A percentile compares a stretch with the other conserved stretches of the same genome.
These are phyloP conservation scores for Fragilaria crotonensis DNA, from an alignment of 108 stramenopile species.

Conservation along the genomic window DNA sequence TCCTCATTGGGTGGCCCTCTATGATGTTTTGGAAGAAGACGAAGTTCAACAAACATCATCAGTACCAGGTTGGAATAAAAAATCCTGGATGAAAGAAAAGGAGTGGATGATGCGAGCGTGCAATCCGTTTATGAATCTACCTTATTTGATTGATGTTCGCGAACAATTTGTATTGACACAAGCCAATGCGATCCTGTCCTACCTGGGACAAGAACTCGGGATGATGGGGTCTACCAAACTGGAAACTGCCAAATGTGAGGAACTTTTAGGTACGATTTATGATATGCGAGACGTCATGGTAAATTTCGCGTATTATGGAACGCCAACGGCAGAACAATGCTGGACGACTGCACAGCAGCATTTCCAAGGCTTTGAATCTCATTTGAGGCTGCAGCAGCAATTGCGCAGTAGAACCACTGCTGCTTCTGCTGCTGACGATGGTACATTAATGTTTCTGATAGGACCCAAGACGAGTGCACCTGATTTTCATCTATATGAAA, in stretches of 20 bases:
- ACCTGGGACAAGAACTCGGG: slow-evolving; percentile 23
- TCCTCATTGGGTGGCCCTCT: slow-evolving; percentile 9
- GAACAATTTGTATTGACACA: slow-evolving; percentile 17
- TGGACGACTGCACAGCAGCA: not conserved
- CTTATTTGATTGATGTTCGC: slow-evolving; percentile 21
- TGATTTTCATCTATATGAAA: slow-evolving; percentile 34
- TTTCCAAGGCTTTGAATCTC: slow-evolving; percentile 18
- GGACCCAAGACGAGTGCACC: slow-evolving; percentile 19
- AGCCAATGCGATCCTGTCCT: slow-evolving; percentile 31
- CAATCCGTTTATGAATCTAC: slow-evolving; percentile 29
- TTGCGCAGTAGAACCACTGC: too few relatives aligned
- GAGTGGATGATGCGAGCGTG: slow-evolving; percentile 7
- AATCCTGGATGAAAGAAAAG: slow-evolving; percentile 10
- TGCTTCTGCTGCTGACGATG: not conserved
- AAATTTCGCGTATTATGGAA: slow-evolving; percentile 16
- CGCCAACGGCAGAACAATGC: not conserved
- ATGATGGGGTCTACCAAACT: slow-evolving; percentile 9
- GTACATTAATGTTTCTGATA: slow-evolving; percentile 6
- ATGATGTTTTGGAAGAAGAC: slow-evolving; percentile 21
- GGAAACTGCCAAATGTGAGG: slow-evolving; percentile 16
- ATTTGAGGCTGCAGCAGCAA: slow-evolving; percentile 2
- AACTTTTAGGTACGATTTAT: slow-evolving; percentile 22
- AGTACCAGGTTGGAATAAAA: slow-evolving; percentile 11
- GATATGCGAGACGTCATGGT: slow-evolving; percentile 29
- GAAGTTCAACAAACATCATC: too few relatives aligned